A percentile compares a stretch with the other conserved stretches of the same genome.
Evolutionary conservation across 2,329 filamentous ascomycete genomes (phyloP).

Genomic region (Diaporthe vaccinii): DNA sequence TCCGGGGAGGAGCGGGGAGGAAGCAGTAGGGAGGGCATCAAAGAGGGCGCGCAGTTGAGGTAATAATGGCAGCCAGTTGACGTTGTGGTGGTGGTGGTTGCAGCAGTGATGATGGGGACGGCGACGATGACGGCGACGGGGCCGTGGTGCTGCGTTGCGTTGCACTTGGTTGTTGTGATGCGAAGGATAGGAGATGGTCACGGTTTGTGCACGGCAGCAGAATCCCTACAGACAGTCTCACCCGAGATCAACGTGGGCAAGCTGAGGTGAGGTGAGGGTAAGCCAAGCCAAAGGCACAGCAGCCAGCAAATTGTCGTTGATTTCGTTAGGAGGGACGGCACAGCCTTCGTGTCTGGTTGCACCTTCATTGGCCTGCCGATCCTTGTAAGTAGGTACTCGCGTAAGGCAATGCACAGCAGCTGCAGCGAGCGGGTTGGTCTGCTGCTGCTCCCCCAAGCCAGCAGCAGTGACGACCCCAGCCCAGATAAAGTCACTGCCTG

Average conservation of each 20-base stretch:
- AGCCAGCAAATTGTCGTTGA: conserved; percentile 33
- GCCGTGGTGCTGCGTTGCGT: conserved; percentile 1
- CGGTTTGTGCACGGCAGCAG: neutral
- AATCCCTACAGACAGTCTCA: neutral
- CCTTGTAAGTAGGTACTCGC: conserved; percentile 1
- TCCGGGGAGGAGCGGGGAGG: conserved; percentile 32
- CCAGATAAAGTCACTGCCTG: conserved; percentile 25
- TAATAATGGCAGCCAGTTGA: conserved; percentile 1
- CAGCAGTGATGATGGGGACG: neutral
- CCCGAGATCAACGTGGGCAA: conserved; percentile 6
- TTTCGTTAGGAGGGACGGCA: conserved; percentile 33
- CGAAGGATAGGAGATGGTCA: neutral
- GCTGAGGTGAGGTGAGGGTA: conserved; percentile 27
- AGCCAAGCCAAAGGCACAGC: conserved; percentile 21
- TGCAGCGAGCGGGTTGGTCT: neutral
- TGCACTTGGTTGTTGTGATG: neutral
- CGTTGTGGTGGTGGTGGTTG: neutral
- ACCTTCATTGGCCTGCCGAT: conserved; percentile 33
- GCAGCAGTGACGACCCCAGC: conserved; percentile 16
- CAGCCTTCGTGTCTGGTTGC: conserved; percentile 34
- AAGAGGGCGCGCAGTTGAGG: conserved; percentile 20
- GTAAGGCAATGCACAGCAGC: conserved; percentile 1
- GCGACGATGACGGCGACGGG: neutral
- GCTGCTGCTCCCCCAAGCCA: neutral
- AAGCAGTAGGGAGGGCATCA: conserved; percentile 28